Evolutionary conservation across 2,329 filamentous ascomycete species (phyloP).

Genomic region (Scedosporium aurantiacum): DNA sequence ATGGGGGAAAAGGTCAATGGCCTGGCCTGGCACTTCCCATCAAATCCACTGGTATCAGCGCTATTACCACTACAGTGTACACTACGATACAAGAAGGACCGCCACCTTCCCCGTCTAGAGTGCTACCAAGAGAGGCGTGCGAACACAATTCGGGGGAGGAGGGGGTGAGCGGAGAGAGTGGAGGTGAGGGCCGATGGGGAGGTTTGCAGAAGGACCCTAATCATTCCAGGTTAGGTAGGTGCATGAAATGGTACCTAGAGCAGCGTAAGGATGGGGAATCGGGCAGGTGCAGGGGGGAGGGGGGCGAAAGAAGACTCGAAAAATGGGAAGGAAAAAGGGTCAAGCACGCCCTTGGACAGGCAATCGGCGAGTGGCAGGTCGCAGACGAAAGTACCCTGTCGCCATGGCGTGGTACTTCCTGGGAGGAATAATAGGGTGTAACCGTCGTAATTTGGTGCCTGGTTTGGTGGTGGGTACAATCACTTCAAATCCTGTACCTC

Average conservation of each 20-base stretch:
- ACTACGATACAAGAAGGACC: too few species aligned
- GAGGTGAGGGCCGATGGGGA: neutral
- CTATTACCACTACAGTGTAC: too few species aligned
- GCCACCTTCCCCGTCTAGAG: too few species aligned
- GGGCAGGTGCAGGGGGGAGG: neutral
- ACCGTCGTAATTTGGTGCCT: neutral
- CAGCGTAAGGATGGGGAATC: neutral
- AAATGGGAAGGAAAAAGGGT: too few species aligned
- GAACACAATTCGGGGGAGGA: neutral
- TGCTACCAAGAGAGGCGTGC: too few species aligned
- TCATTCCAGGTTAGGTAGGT: constrained; percentile 2
- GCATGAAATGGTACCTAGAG: neutral
- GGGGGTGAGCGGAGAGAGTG: neutral
- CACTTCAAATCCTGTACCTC: neutral
- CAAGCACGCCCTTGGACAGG: neutral
- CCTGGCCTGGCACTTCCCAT: too few species aligned
- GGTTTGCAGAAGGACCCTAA: neutral
- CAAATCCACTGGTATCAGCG: too few species aligned
- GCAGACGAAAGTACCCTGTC: neutral
- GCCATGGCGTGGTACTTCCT: neutral
- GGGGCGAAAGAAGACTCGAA: neutral
- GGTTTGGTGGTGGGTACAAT: neutral
- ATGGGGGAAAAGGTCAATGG: too few species aligned
- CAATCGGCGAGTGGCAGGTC: neutral
- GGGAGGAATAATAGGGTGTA: neutral